A percentile compares a stretch with the other conserved stretches of the same genome.
Evolutionary conservation across 257 asterid genomes (phyloP).

Genomic region (Jaltomata sinuosa): DNA sequence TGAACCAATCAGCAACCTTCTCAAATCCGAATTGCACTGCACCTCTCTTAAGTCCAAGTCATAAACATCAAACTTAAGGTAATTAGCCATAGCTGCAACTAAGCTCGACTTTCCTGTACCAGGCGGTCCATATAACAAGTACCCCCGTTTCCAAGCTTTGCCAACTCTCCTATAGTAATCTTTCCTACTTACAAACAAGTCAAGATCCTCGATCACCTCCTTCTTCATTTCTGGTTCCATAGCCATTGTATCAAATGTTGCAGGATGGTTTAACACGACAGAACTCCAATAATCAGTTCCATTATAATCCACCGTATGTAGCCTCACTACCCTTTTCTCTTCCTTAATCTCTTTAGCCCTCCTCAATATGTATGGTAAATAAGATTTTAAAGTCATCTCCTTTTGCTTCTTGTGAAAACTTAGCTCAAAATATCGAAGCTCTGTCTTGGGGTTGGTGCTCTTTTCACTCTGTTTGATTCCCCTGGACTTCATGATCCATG

Average conservation of each 20-base stretch:
- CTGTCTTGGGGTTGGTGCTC: conserved; percentile 17
- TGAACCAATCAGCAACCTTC: conserved; percentile 66
- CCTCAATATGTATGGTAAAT: conserved; percentile 30
- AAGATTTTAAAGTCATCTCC: conserved; percentile 32
- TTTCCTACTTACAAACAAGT: conserved; percentile 46
- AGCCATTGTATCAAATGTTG: conserved; percentile 52
- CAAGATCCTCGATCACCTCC: conserved; percentile 50
- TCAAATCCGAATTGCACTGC: conserved; percentile 74
- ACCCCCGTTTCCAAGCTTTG: conserved; percentile 80
- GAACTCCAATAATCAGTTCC: conserved; percentile 69
- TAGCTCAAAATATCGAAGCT: conserved; percentile 39
- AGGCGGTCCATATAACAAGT: conserved; percentile 71
- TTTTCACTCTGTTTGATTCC: conserved; percentile 13
- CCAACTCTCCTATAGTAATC: conserved; percentile 69
- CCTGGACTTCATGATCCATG: conserved; percentile 44
- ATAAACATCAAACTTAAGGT: conserved; percentile 68
- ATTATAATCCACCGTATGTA: conserved; percentile 58
- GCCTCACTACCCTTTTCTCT: conserved; percentile 36
- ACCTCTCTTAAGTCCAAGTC: conserved; percentile 71
- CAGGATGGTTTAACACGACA: conserved; percentile 63
- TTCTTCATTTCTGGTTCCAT: conserved; percentile 40
- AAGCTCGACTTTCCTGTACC: conserved; percentile 77
- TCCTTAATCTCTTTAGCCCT: conserved; percentile 47
- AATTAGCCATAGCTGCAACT: conserved; percentile 83
- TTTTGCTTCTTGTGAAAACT: conserved; percentile 45